Percentiles rank a stretch among this genome's conserved stretches.
Conservation (phyloP, 345 rosid species). For the Citrus reticulata region DNA sequence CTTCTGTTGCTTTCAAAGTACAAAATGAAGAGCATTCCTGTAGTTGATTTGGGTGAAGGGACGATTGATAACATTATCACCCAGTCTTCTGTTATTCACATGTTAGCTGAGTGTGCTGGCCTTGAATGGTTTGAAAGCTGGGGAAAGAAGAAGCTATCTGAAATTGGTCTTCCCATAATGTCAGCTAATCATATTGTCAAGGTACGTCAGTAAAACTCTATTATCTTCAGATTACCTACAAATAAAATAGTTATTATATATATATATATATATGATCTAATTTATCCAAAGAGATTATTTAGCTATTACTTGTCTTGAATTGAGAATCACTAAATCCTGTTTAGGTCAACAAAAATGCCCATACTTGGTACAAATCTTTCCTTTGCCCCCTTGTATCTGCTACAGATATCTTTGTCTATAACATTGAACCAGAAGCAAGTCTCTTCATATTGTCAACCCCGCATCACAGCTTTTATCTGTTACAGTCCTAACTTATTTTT, state of each 20-base stretch:
- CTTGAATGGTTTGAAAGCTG: constrained; percentile 95
- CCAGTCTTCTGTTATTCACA: constrained; percentile 95
- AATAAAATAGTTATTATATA: neutral
- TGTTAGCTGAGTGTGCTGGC: constrained; percentile 91
- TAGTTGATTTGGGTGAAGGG: constrained; percentile 72
- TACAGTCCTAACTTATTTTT: neutral
- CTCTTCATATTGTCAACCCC: neutral
- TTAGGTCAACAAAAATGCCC: neutral
- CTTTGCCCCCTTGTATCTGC: neutral
- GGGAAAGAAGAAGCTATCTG: constrained; percentile 84
- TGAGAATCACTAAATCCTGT: neutral
- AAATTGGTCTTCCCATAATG: constrained; percentile 85
- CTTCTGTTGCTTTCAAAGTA: constrained; percentile 87
- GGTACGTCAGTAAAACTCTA: constrained; percentile 29
- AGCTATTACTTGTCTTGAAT: neutral
- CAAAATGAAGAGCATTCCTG: constrained; percentile 97
- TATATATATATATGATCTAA: neutral
- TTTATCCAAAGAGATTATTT: neutral
- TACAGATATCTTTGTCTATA: neutral
- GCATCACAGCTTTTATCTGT: neutral
- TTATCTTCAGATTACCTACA: neutral
- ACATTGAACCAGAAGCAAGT: neutral
- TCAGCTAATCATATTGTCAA: constrained; percentile 46
- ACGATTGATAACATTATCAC: constrained; percentile 83
- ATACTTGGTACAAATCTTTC: neutral